Base-by-base conservation (phyloP, 352 stramenopile species). In the Plasmopara halstedii region DNA sequence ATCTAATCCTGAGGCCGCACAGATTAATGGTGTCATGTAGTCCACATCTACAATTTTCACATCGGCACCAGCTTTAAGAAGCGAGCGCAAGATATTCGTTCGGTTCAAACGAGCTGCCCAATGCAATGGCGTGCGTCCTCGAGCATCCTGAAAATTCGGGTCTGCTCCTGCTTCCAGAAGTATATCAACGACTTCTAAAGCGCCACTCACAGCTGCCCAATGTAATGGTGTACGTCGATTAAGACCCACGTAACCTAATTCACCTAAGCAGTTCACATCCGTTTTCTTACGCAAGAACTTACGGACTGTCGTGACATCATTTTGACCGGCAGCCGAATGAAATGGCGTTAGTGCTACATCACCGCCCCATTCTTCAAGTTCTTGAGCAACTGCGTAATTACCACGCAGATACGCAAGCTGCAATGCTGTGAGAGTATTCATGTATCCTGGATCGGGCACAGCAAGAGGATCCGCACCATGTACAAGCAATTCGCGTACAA, bases 311-410 rank as follows among this genome's bases (percentile, higher is more conserved):
- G 52, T 3, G 0, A 81, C 67, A 42, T 92, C 64, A 39, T 89
- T 88, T 19, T 52, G 42, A 3, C 63, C 76, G 7, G 78, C 76
- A 10, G 76, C 81, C 10, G 58, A 62, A 45, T 92, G 81, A 21
- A 92, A 85, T 1, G 81, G 81, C 22, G 81, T 92, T 13, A 92
- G 55, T 4, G 81, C 78, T 1, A 92, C 74, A 46, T 92, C 81
- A 6, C 73, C 71, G 26, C 81, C 81, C 75, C 74, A 86, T 13
- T 88, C 76, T 49, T 92, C 81, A 0, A 92, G 60, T 37, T 84
- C 78, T 27, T 84, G 73, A 0, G 73, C 79, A 0, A 92, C 75
- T 0, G 79, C 76, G 31, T 79, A 87, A 53, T 90, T 88, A 6
- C 74, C 67, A 29, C 81, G 70, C 21, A 92, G 27, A 45, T 92